phyloP scores from a whole-genome alignment of 345 rosid species.

The Theobroma cacao region DNA sequence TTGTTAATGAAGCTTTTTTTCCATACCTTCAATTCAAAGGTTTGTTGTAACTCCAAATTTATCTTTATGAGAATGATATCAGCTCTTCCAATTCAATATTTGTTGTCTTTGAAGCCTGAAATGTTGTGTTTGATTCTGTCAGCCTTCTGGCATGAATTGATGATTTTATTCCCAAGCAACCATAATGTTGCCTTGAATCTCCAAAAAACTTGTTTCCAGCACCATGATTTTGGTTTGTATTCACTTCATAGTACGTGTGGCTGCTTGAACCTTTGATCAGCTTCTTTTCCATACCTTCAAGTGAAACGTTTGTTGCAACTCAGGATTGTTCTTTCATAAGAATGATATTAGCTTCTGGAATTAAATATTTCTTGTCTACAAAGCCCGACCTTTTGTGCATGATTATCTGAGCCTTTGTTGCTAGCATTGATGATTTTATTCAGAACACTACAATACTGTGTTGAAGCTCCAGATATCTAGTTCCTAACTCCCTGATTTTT shows the following conservation, averaged over 20 bases:
- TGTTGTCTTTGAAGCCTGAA: background rate
- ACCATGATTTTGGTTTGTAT: background rate
- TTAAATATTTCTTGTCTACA: background rate
- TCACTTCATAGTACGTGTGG: background rate
- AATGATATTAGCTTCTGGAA: background rate
- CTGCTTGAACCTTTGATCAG: background rate
- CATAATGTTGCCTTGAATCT: background rate
- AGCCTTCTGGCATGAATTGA: background rate
- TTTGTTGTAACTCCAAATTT: background rate
- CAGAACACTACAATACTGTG: background rate
- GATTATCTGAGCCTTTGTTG: background rate
- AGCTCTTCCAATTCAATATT: background rate
- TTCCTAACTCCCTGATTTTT: background rate
- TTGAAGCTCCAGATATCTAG: background rate
- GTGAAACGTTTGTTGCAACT: background rate
- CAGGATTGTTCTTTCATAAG: background rate
- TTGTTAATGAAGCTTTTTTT: constrained; percentile 4
- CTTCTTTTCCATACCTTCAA: background rate
- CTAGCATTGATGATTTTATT: background rate
- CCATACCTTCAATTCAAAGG: background rate
- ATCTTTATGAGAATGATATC: background rate
- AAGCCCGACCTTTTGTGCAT: background rate
- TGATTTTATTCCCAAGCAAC: background rate
- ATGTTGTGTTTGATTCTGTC: background rate
- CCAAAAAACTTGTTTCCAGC: background rate